Base-by-base conservation (phyloP, 192 early-diverging fungal species). In the Dissophora globulifera region DNA sequence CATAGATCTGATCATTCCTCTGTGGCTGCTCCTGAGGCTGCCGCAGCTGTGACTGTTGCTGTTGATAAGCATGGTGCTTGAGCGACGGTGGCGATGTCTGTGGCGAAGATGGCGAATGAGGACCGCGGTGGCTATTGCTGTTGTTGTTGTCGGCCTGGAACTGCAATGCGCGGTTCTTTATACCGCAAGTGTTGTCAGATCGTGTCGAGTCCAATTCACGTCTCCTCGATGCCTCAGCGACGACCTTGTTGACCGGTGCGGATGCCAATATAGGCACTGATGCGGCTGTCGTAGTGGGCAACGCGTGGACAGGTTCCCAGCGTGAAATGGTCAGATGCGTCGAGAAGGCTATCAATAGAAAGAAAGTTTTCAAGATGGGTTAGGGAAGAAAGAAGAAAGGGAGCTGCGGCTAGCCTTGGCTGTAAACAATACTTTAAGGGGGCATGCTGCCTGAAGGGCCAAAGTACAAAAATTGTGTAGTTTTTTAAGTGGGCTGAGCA, bases 241-340 rank as follows among this genome's bases (percentile, higher is more conserved):
- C 43, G 13, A 23, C n/a, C 26, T 22, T 38, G 35, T 6, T 38
- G 35, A 13, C 35, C 6, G 35, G 17, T 26, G 43, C 12, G 4
- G 58, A 1, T 15, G 58, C 19, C n/a, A n/a, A n/a, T n/a, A n/a
- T n/a, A 62, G 35, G 47, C 1, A 27, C 13, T 10, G 43, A 17
- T n/a, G 25, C 12, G 15, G 3, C 17, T 50, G 46, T 30, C 32
- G 56, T 1, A 12, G 53, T 16, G 0, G 52, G 32, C 53, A 42
- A 43, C 56, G 16, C 56, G 51, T 23, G 15, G 31, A 25, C 27
- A 30, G 72, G 72, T 43, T 76, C 72, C 72, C 72, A 76, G 12
- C 72, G 62, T 10, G 72, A 76, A 16, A 76, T 47, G 16, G 72
- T 67, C 32, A 76, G 52, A 20, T 76, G 72, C 1, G 72, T 76